These are phyloP conservation scores for Cadophora sp. DNA, from an alignment of 2,329 filamentous ascomycete species.

Conservation along the genomic window DNA sequence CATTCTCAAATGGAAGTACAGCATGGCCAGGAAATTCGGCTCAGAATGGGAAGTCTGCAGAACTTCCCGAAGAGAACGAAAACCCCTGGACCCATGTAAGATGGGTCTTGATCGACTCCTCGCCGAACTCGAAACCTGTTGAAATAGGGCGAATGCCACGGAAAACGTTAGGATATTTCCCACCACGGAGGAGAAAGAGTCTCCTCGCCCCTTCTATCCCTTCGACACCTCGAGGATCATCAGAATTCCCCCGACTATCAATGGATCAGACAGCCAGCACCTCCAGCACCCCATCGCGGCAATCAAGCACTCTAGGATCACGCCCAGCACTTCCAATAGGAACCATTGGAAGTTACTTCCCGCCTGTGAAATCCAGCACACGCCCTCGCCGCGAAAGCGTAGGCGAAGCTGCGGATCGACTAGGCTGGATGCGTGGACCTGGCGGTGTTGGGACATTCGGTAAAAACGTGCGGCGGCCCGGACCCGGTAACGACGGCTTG, in stretches of 20 bases:
- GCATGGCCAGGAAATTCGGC: slow-evolving; percentile 40
- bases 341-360: slow-evolving; percentile 40
- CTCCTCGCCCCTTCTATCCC: slow-evolving; percentile 67
- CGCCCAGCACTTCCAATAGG: slow-evolving; percentile 31
- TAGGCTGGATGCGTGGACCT: slow-evolving; percentile 77
- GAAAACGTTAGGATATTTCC: slow-evolving; percentile 87
- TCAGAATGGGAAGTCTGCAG: slow-evolving; percentile 37
- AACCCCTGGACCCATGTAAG: slow-evolving; percentile 87
- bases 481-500: slow-evolving; percentile 82
- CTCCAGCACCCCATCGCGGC: slow-evolving; percentile 36
- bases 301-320: slow-evolving; percentile 36
- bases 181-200: slow-evolving; percentile 79
- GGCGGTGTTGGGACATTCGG: slow-evolving; percentile 87
- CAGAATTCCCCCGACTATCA: slow-evolving; percentile 36
- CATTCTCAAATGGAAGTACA: slow-evolving; percentile 28
- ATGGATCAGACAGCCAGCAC: slow-evolving; percentile 33
- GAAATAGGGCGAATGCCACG: slow-evolving; percentile 87
- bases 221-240: slow-evolving; percentile 61
- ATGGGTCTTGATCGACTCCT: slow-evolving; percentile 83
- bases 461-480: slow-evolving; percentile 73
- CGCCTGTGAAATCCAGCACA: slow-evolving; percentile 36
- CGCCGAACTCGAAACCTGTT: slow-evolving; percentile 66
- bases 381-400: slow-evolving; percentile 43
- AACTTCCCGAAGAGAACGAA: slow-evolving; percentile 52
- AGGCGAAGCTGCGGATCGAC: slow-evolving; percentile 48